A percentile compares a stretch with the other conserved stretches of the same genome.
Evolutionary conservation across 2,329 filamentous ascomycete genomes (phyloP).

Genomic region (Leptosphaerulina australis): DNA sequence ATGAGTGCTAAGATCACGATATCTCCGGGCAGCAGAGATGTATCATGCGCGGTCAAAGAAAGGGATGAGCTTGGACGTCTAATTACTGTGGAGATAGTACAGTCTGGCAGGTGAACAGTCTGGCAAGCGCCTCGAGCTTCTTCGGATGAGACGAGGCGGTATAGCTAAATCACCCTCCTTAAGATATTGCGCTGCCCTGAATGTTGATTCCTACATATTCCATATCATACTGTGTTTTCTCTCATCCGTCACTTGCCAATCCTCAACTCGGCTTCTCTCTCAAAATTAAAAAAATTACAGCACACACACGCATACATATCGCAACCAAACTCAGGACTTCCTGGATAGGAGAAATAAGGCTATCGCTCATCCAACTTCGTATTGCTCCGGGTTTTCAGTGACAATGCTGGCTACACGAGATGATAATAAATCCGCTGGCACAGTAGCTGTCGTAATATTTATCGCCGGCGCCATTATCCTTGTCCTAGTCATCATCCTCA

Average conservation of each 20-base stretch:
- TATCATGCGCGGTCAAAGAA: background rate
- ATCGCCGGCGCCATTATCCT: constrained; percentile 11
- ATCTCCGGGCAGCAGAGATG: too few relatives aligned
- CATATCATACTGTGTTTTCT: background rate
- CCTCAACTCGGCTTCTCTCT: too few relatives aligned
- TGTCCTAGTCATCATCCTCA: constrained; percentile 11
- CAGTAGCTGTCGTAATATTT: constrained; percentile 10
- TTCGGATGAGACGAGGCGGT: constrained; percentile 15
- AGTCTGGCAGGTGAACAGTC: constrained; percentile 12
- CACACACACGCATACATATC: too few relatives aligned
- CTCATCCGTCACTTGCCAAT: too few relatives aligned
- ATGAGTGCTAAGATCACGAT: background rate
- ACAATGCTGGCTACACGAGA: background rate
- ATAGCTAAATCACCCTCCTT: too few relatives aligned
- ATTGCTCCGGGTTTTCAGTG: too few relatives aligned
- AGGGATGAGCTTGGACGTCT: constrained; percentile 7
- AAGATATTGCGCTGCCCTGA: constrained; percentile 7
- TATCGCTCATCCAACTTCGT: too few relatives aligned
- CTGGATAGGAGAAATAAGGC: too few relatives aligned
- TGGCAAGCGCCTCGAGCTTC: constrained; percentile 14
- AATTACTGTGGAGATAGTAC: constrained; percentile 5
- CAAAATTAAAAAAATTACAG: too few relatives aligned
- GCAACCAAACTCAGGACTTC: too few relatives aligned
- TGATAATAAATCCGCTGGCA: background rate
- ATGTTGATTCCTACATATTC: background rate